Conservation (phyloP, 164 flowering plant genomes). For the Kingdonia uniflora region DNA sequence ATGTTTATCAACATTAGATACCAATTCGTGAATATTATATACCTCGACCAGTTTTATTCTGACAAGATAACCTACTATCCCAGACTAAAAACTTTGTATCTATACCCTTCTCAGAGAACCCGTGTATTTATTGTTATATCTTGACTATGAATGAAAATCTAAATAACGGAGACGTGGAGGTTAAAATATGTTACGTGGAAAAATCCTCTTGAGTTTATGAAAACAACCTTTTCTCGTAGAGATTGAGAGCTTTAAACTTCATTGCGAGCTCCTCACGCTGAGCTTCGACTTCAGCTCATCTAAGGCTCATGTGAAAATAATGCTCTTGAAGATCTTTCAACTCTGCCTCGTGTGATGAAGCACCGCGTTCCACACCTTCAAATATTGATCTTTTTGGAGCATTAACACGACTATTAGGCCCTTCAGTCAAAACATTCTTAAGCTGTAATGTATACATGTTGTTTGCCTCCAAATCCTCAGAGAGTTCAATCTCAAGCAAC, state of each 20-base stretch:
- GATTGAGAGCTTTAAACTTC: constrained; percentile 46
- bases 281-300: constrained; percentile 80
- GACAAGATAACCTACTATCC: too few relatives aligned
- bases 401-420: constrained; percentile 13
- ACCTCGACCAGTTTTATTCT: background rate
- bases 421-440: constrained; percentile 30
- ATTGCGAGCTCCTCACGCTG: constrained; percentile 81
- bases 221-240: constrained; percentile 48
- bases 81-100: background rate
- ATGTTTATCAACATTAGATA: too few relatives aligned
- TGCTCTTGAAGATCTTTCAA: constrained; percentile 68
- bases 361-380: constrained; percentile 28
- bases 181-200: background rate
- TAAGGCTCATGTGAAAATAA: constrained; percentile 80
- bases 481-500: constrained; percentile 54
- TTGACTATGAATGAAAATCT: constrained; percentile 1
- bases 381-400: constrained; percentile 15
- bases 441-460: constrained; percentile 37
- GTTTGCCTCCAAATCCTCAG: constrained; percentile 52
- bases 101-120: background rate
- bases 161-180: constrained; percentile 1
- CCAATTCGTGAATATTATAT: too few relatives aligned
- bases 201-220: constrained; percentile 17
- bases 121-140: background rate
- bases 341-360: constrained; percentile 53